These are phyloP conservation scores for Favolaschia claudopus DNA, from an alignment of 768 basidiomycete genomes.

Conservation along the genomic window DNA sequence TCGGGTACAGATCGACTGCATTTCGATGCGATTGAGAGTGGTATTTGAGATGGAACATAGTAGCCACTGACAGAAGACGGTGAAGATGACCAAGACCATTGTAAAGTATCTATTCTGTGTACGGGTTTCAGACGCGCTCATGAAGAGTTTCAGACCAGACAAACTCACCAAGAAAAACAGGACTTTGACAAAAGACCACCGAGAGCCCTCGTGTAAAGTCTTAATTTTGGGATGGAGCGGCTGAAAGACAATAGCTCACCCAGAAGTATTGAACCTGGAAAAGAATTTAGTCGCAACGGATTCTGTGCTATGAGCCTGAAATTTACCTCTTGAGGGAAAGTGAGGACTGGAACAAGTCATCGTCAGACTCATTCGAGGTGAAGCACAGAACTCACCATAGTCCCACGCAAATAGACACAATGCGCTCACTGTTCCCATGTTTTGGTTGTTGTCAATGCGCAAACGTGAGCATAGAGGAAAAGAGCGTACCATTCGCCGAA, in stretches of 20 bases:
- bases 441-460: not conserved
- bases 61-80: conserved; percentile 17
- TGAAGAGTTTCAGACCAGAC: not conserved
- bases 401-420: conserved; percentile 22
- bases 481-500: conserved; percentile 16
- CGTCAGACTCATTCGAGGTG: not conserved
- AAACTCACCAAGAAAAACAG: conserved; percentile 25
- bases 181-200: conserved; percentile 23
- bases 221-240: not conserved
- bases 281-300: too few relatives aligned
- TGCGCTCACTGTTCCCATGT: conserved; percentile 17
- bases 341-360: conserved; percentile 3
- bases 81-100: conserved; percentile 12
- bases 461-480: not conserved
- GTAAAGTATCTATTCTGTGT: conserved; percentile 25
- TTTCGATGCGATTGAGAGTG: not conserved
- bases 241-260: not conserved
- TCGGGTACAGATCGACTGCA: conserved; percentile 24
- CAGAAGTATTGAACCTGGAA: conserved; percentile 25
- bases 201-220: conserved; percentile 3
- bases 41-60: not conserved
- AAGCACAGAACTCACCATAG: conserved; percentile 9
- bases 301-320: too few relatives aligned
- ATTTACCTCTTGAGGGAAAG: conserved; percentile 23
- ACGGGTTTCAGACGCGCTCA: not conserved